Evolutionary conservation across 2,329 filamentous ascomycete species (phyloP), one percentile per base, ranked within the genome.

Genomic region (Claviceps citrina): DNA sequence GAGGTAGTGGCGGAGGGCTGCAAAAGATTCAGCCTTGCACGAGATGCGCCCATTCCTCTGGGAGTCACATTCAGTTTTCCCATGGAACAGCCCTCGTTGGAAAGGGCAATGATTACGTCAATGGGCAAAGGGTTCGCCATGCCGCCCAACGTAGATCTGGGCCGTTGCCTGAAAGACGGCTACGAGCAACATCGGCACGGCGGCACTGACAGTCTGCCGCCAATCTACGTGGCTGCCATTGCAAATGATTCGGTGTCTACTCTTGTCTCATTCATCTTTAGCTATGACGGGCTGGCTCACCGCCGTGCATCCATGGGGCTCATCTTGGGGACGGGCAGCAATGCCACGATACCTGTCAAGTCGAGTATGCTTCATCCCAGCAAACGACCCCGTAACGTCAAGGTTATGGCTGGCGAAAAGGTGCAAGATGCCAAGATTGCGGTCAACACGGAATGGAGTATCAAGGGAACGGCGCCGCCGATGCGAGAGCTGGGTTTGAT

Each of bases 401-500:
- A 64, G 44, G 58, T 67, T 6, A 59, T 73, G 27, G 65, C 66
- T 13, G 67, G 61, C 7, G 61, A 65, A 45, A 49, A 46, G 18
- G 47, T 65, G 1, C 60, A 65, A 10, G 67, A 80, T 6, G 63
- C 71, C n/a, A 78, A 74, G 47, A 78, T 86, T 12, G 73, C 84
- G 4, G 76, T 89, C 46, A 89, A 89, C 53, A 89, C 84, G 0
- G 84, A 91, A 59, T 87, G 81, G 79, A 83, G 79, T 38, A 85
- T 91, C 49, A 78, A 78, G 20, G 83, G 83, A 6, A 76, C 82
- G 2, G 76, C 76, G n/a, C 65, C 68, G 6, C 80, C 83, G 0
- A 62, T 89, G 40, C 65, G 68, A 19, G 67, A 77, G 19, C 61
- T 78, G 16, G 64, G 66, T 1, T 67, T 87, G 36, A 72, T 84